Percentiles rank a stretch among this genome's conserved stretches.
phyloP scores from a whole-genome alignment of 495 filamentous ascomycete genomes.

The Aspergillus incahuasiensis region DNA sequence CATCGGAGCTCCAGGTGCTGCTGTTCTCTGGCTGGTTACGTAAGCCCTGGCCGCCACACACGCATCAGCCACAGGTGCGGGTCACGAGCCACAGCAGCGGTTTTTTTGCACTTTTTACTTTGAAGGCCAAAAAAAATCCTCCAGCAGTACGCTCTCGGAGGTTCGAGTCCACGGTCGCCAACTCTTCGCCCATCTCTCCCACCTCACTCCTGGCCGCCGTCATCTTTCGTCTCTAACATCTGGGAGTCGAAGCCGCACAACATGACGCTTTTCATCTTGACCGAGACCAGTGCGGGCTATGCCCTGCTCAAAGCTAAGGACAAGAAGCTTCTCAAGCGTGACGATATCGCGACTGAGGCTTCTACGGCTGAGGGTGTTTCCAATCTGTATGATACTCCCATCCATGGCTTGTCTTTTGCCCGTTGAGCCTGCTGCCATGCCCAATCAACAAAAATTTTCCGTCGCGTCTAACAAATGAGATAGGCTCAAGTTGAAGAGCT shows the following conservation, averaged over 20 bases:
- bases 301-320: conserved; percentile 96
- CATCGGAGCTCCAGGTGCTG: conserved; percentile 4
- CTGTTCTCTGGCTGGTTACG: conserved; percentile 16
- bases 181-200: conserved; percentile 19
- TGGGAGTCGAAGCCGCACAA: conserved; percentile 33
- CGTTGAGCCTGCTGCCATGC: background rate
- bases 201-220: conserved; percentile 15
- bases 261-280: conserved; percentile 79
- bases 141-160: conserved; percentile 22
- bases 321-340: conserved; percentile 92
- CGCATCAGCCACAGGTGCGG: conserved; percentile 7
- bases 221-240: conserved; percentile 19
- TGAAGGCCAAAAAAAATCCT: conserved; percentile 23
- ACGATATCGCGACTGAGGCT: conserved; percentile 67
- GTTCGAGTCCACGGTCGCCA: conserved; percentile 22
- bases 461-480: conserved; percentile 25
- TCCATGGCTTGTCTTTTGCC: background rate
- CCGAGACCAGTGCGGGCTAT: conserved; percentile 94
- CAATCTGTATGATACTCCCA: conserved; percentile 62
- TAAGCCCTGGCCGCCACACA: conserved; percentile 23
- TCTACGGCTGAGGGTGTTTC: conserved; percentile 79
- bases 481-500: conserved; percentile 92
- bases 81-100: conserved; percentile 19
- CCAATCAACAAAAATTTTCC: conserved; percentile 15
- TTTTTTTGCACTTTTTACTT: conserved; percentile 23